phyloP scores from a whole-genome alignment of 1,284 basidiomycete genomes.

The Apiotrichum brassicae region DNA sequence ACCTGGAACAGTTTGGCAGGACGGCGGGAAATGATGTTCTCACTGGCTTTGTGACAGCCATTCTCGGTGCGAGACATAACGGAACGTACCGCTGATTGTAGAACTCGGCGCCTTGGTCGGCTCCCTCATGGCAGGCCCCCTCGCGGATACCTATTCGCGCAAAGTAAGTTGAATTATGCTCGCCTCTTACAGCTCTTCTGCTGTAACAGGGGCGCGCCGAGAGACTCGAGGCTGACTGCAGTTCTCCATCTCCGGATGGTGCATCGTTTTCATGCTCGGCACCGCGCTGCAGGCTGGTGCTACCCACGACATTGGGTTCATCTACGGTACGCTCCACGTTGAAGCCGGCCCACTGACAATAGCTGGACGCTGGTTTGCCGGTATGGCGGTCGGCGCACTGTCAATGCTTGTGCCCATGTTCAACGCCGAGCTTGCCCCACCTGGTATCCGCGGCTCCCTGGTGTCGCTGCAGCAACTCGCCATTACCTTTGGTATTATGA shows the following conservation, averaged over 20 bases:
- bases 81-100: no score
- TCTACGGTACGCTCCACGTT: background rate
- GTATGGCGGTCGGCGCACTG: conserved; percentile 41
- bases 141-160: conserved; percentile 3
- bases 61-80: background rate
- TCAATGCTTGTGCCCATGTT: conserved; percentile 51
- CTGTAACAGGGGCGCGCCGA: background rate
- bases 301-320: conserved; percentile 8
- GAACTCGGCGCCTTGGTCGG: conserved; percentile 22
- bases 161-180: conserved; percentile 13
- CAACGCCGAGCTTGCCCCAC: conserved; percentile 64
- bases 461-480: conserved; percentile 69
- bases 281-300: conserved; percentile 34
- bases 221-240: conserved; percentile 5
- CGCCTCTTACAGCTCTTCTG: conserved; percentile 28
- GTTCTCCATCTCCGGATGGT: conserved; percentile 41
- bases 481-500: conserved; percentile 63
- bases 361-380: conserved; percentile 38
- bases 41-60: conserved; percentile 16
- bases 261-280: conserved; percentile 41
- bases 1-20: background rate
- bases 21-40: background rate
- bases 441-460: conserved; percentile 66
- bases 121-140: conserved; percentile 20
- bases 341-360: conserved; percentile 26